Percentiles rank a stretch among this genome's conserved stretches.
Conservation (phyloP, 768 basidiomycete genomes). For the Agrocybe praecox region DNA sequence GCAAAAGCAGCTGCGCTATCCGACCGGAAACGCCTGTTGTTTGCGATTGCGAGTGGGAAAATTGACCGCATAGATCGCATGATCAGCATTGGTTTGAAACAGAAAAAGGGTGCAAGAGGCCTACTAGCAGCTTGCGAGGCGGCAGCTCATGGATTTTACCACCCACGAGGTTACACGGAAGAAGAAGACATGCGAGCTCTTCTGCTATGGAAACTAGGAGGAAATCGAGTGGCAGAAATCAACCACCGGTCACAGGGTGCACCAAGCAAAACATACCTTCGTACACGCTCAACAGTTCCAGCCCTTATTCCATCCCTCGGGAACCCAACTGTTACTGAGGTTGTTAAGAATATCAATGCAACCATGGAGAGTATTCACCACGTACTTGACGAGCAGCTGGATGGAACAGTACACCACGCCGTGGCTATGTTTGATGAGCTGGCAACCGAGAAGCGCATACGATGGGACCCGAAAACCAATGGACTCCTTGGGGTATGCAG, state of each 20-base stretch:
- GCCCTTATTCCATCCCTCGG: conserved; percentile 2
- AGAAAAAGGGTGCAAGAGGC: conserved; percentile 12
- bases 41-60: conserved; percentile 24
- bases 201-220: conserved; percentile 23
- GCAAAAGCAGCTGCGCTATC: conserved; percentile 11
- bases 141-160: conserved; percentile 20
- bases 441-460: conserved; percentile 22
- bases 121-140: conserved; percentile 3
- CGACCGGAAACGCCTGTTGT: conserved; percentile 20
- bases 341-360: neutral
- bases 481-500: conserved; percentile 28
- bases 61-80: conserved; percentile 19
- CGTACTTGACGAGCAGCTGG: neutral
- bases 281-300: conserved; percentile 13
- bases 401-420: neutral
- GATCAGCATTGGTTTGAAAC: conserved; percentile 14
- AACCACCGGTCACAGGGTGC: conserved; percentile 19
- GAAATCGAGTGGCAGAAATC: conserved; percentile 24
- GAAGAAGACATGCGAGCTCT: conserved; percentile 22
- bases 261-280: conserved; percentile 18
- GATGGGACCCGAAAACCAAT: conserved; percentile 26
- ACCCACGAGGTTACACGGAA: conserved; percentile 24
- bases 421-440: conserved; percentile 31
- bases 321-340: neutral
- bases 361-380: neutral